These are phyloP conservation scores for Ambispora gerdemannii DNA, from an alignment of 192 early-diverging fungal species.

Conservation along the genomic window DNA sequence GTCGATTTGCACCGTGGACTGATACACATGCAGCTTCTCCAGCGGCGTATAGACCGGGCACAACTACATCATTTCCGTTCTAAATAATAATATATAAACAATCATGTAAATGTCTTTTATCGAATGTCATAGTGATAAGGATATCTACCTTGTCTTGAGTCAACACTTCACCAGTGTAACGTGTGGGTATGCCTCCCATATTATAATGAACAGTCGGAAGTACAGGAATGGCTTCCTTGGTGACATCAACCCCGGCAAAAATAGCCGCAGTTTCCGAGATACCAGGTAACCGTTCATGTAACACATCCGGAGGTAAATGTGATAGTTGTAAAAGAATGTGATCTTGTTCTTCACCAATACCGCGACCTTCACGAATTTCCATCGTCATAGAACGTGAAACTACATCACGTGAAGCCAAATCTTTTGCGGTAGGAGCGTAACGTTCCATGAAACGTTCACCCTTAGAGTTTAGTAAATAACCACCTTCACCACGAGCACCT, in stretches of 20 bases:
- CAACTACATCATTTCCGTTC: constrained; percentile 84
- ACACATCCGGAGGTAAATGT: constrained; percentile 88
- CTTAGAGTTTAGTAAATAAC: constrained; percentile 91
- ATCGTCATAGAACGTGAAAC: constrained; percentile 98
- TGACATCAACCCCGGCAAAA: constrained; percentile 98
- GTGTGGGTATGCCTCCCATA: constrained; percentile 99
- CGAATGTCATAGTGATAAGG: neutral
- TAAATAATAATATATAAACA: constrained; percentile 12
- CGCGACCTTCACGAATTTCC: constrained; percentile 96
- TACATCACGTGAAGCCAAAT: constrained; percentile 97
- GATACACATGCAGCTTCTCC: constrained; percentile 98
- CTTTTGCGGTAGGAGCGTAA: constrained; percentile 98
- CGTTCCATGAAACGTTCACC: constrained; percentile 99
- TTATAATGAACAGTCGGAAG: constrained; percentile 99
- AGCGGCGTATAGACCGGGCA: constrained; percentile 97
- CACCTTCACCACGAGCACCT: constrained; percentile 94
- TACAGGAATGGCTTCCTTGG: constrained; percentile 99
- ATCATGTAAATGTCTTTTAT: neutral
- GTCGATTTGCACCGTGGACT: constrained; percentile 97
- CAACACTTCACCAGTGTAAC: constrained; percentile 95
- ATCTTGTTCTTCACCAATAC: constrained; percentile 93
- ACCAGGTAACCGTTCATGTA: constrained; percentile 91
- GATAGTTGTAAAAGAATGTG: constrained; percentile 96
- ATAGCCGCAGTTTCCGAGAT: constrained; percentile 99
- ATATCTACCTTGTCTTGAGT: constrained; percentile 50